Percentiles rank a stretch among this genome's conserved stretches.
Conservation (phyloP, 768 basidiomycete species). For the Podaxis rugospora region DNA sequence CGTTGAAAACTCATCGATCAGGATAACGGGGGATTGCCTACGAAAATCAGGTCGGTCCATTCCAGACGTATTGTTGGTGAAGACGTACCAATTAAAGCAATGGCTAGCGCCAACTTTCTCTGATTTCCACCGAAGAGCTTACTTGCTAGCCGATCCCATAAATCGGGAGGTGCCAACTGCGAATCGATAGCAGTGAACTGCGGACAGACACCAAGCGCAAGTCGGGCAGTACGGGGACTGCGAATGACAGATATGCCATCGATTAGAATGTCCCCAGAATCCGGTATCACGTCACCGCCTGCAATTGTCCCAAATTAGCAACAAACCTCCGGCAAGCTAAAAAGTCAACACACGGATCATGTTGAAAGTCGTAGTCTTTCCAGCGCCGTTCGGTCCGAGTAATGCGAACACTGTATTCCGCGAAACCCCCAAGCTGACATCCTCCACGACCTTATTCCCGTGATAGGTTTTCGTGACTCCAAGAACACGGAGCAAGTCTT, state of each 20-base stretch:
- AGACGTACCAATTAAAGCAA: slow-evolving; percentile 47
- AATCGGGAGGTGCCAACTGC: slow-evolving; percentile 62
- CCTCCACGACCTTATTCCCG: slow-evolving; percentile 58
- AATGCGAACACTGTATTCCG: slow-evolving; percentile 63
- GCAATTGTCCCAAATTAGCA: neutral
- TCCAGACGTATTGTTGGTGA: neutral
- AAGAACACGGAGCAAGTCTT: slow-evolving; percentile 59
- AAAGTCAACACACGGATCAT: slow-evolving; percentile 56
- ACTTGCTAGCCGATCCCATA: slow-evolving; percentile 72
- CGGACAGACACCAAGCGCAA: slow-evolving; percentile 76
- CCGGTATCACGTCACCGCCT: slow-evolving; percentile 69
- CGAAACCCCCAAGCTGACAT: slow-evolving; percentile 66
- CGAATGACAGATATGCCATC: slow-evolving; percentile 60
- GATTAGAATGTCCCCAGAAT: slow-evolving; percentile 66
- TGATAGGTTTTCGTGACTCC: slow-evolving; percentile 59
- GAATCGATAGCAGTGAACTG: slow-evolving; percentile 82
- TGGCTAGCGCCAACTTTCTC: slow-evolving; percentile 70
- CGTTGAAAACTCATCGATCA: slow-evolving; percentile 83
- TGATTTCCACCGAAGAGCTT: slow-evolving; percentile 79
- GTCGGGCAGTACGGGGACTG: slow-evolving; percentile 59
- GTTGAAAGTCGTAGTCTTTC: slow-evolving; percentile 80
- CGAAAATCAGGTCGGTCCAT: neutral
- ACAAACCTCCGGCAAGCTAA: neutral
- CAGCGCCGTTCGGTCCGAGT: too few relatives aligned
- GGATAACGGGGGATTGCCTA: slow-evolving; percentile 73